A percentile compares a stretch with the other conserved stretches of the same genome.
phyloP scores from a whole-genome alignment of 805 yeast genomes.

The Yamadazyma sp. region DNA sequence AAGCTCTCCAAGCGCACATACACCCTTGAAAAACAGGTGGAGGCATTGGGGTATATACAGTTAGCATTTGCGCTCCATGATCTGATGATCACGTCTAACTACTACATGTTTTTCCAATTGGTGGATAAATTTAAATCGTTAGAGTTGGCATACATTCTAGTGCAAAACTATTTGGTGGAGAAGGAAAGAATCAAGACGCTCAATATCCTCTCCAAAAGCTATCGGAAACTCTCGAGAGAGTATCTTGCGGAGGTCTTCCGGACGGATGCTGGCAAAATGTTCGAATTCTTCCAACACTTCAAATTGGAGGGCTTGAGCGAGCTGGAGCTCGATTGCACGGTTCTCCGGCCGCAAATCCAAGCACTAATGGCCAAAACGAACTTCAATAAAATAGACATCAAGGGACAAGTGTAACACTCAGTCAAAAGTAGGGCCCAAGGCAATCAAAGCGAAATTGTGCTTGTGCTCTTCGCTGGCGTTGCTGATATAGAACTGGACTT shows the following conservation, averaged over 20 bases:
- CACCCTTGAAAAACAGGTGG: conserved; percentile 12
- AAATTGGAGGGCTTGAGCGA: conserved; percentile 11
- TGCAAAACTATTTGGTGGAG: conserved; percentile 47
- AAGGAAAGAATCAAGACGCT: conserved; percentile 61
- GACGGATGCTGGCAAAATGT: conserved; percentile 40
- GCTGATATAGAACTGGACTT: conserved; percentile 67
- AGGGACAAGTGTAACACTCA: conserved; percentile 68
- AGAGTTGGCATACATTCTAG: conserved; percentile 23
- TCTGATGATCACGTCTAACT: conserved; percentile 26
- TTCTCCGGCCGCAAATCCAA: conserved; percentile 36
- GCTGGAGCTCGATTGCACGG: conserved; percentile 28
- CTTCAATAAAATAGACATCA: conserved; percentile 73
- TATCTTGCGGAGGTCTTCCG: conserved; percentile 39
- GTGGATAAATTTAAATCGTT: conserved; percentile 16
- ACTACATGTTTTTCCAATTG: conserved; percentile 49
- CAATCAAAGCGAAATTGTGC: conserved; percentile 73
- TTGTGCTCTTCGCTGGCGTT: conserved; percentile 58
- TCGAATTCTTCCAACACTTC: conserved; percentile 41
- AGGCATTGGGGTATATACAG: conserved; percentile 15
- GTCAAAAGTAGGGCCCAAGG: conserved; percentile 61
- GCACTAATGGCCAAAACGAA: conserved; percentile 33
- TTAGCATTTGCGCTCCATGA: conserved; percentile 19
- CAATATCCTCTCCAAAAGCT: conserved; percentile 55
- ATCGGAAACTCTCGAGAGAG: conserved; percentile 43
- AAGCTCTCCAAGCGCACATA: conserved; percentile 12